Evolutionary conservation across 371 early-diverging fungal species (phyloP), one percentile per base, ranked within the genome.

Genomic region (Gilbertella persicaria): DNA sequence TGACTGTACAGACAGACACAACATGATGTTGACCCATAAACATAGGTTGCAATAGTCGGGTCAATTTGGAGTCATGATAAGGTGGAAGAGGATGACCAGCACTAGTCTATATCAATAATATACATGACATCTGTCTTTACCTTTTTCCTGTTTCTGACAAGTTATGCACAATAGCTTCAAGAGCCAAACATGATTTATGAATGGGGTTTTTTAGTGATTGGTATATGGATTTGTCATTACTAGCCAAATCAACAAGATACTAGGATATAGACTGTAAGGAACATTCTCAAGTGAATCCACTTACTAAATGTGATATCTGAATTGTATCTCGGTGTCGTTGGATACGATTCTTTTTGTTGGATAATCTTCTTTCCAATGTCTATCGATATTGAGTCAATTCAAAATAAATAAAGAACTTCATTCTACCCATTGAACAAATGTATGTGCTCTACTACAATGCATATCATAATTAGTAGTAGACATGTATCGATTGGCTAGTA

Each of bases 51-150:
- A 97, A 67, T 29, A 95, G 80, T 28, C 95, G 64, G 0, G 96
- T 97, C 36, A 97, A 69, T 62, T 97, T 96, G 7, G 94, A 92
- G 58, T 97, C 95, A 19, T 96, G 88, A 71, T 83, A 97, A 3
- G 94, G 92, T 29, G 93, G 85, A 69, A 91, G 92, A 7, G 67
- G 72, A 16, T 80, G 78, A 39, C 35, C 65, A 64, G 40, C 43
- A 47, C 41, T 58, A 38, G 30, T 16, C 28, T 13, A 10, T 33
- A 14, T 33, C 14, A 44, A 1, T n/a, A 30, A 1, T 30, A 3
- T 14, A 9, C 36, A 1, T 10, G 38, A 51, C 52, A 40, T 58
- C 39, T 58, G 45, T 26, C 45, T 40, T 16, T 52, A 58, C 58
- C 52, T 58, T 38, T 58, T 58, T 20, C 52, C 52, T 14, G 40